Conservation (phyloP, 2,329 filamentous ascomycete genomes). For the Mycosphaerella arachidis region DNA sequence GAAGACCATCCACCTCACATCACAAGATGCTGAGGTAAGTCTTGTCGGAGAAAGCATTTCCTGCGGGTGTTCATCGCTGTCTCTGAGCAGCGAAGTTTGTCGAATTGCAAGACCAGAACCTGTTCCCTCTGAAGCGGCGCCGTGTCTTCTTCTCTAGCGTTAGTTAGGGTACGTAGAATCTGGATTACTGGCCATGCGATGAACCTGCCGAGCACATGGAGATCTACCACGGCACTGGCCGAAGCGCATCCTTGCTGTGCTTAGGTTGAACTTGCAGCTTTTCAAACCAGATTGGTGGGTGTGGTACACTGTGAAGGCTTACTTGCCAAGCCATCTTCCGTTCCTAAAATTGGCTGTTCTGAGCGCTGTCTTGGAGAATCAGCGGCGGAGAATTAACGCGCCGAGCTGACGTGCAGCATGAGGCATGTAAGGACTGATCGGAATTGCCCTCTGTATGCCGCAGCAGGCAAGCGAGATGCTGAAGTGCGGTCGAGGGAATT, state of each 20-base stretch:
- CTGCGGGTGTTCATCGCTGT: too few relatives aligned
- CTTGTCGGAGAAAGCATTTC: too few relatives aligned
- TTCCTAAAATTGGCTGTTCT: neutral
- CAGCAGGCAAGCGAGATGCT: neutral
- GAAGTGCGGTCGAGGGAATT: neutral
- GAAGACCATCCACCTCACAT: neutral
- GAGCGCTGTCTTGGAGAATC: neutral
- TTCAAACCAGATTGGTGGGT: neutral
- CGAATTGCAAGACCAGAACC: too few relatives aligned
- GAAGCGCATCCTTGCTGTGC: neutral
- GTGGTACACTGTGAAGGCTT: neutral
- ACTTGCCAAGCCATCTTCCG: neutral
- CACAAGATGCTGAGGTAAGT: neutral
- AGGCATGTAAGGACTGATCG: neutral
- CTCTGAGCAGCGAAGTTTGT: too few relatives aligned
- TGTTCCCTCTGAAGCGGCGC: too few relatives aligned
- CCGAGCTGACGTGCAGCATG: neutral
- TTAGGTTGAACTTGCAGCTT: neutral
- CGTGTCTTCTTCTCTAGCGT: neutral
- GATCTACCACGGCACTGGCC: neutral
- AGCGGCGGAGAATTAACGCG: neutral
- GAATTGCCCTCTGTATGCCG: neutral
- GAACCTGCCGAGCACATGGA: conserved; percentile 1
- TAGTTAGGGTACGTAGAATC: neutral
- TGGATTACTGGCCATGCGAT: neutral